Base-by-base conservation (phyloP, 1,139 yeast genomes). In the Waltiozyma sp. region DNA sequence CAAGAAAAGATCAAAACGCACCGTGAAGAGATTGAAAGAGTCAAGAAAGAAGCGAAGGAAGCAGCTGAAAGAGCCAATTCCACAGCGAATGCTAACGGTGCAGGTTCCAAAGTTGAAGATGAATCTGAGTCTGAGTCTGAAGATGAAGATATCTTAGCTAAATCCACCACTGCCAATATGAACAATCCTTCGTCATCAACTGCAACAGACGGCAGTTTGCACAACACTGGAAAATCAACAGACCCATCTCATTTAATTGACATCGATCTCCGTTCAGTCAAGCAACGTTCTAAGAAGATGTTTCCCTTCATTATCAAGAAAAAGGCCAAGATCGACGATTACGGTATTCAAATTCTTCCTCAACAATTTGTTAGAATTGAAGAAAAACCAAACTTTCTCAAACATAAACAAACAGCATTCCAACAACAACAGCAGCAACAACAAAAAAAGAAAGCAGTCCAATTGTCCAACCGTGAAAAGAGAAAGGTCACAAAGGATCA, bases 311-410 rank as follows among this genome's bases (percentile, higher is more conserved):
- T 73, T 11, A 72, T 74, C 2, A 68, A 70, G 24, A 75, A 77
- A 49, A 69, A 72, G 24, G 75, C 80, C 49, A 67, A 71, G 40
- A 13, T 15, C 37, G 97, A 91, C 58, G 97, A 89, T 54, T 91
- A 89, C 58, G 97, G 97, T 23, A 81, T 77, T 46, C 64, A 80
- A 1, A 76, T 85, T 31, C 75, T 78, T 45, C 66, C 68, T 37
- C 76, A 79, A 37, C 85, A 83, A 52, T 86, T 81, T 55, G 73
- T 74, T 44, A 72, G 71, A 50, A 77, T 73, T 31, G 86, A 80
- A 40, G 79, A 75, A 45, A 58, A 56, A 18, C 34, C 34, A 4
- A 15, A 31, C 18, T 31, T 31, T 18, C 34, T 31, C 34, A 31
- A 31, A 15, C 16, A 31, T 7, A 31, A 31, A 31, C 34, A 31